Evolutionary conservation across 768 basidiomycete species (phyloP).

Genomic region (Antrodiella citrinella): DNA sequence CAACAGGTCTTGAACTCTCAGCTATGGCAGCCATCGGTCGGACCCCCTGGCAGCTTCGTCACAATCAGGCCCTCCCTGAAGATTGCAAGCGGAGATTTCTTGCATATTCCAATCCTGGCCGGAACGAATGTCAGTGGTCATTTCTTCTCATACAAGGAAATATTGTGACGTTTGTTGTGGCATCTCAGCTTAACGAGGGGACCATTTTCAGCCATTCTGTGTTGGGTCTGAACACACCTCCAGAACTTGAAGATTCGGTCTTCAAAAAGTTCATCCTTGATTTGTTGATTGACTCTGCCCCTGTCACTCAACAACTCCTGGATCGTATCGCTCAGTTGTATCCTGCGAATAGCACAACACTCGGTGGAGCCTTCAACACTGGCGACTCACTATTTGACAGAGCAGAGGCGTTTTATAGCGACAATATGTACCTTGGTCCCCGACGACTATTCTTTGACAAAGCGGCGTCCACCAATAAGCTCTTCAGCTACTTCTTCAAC

Average conservation of each 20-base stretch:
- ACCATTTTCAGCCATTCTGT: conserved; percentile 33
- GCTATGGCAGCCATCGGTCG: conserved; percentile 50
- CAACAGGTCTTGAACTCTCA: conserved; percentile 38
- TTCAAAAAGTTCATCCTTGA: conserved; percentile 37
- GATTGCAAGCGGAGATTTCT: conserved; percentile 39
- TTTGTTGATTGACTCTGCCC: conserved; percentile 44
- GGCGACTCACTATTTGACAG: conserved; percentile 50
- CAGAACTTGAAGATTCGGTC: conserved; percentile 29
- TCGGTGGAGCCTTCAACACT: conserved; percentile 45
- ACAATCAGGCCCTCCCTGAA: conserved; percentile 36
- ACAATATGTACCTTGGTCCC: conserved; percentile 42
- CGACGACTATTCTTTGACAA: conserved; percentile 40
- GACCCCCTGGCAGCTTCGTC: conserved; percentile 41
- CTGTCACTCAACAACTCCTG: conserved; percentile 32
- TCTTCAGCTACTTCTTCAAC: conserved; percentile 44
- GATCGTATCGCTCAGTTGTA: conserved; percentile 30
- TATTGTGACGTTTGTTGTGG: too few species aligned
- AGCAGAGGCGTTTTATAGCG: conserved; percentile 44
- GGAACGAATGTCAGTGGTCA: conserved; percentile 43
- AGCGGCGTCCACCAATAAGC: conserved; percentile 34
- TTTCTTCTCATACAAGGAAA: too few species aligned
- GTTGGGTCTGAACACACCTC: conserved; percentile 26
- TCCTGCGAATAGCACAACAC: conserved; percentile 36
- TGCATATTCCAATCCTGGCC: conserved; percentile 45
- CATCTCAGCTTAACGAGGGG: conserved; percentile 45